phyloP scores from a whole-genome alignment of 805 yeast species.

The Vanderwaltozyma polyspora region DNA sequence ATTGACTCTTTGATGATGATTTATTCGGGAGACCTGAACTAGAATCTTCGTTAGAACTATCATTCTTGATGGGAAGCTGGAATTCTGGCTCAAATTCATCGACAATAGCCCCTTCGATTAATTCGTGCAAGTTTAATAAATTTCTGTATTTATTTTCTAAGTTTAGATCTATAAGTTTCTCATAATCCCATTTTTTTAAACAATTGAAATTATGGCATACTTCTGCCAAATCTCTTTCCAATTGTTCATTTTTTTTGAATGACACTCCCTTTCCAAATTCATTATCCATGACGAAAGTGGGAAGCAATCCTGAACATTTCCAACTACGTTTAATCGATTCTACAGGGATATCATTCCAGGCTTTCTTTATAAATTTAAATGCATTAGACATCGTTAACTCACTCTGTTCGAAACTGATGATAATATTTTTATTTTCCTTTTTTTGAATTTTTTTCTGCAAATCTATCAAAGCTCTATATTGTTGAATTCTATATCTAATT shows the following conservation, averaged over 20 bases:
- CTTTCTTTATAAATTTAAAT: constrained; percentile 44
- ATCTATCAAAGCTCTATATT: constrained; percentile 33
- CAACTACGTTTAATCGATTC: constrained; percentile 31
- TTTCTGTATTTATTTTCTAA: constrained; percentile 31
- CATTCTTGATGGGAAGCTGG: background rate
- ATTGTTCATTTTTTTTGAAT: constrained; percentile 26
- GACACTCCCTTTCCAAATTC: constrained; percentile 7
- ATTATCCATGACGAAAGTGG: constrained; percentile 20
- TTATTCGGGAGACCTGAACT: background rate
- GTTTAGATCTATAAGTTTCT: constrained; percentile 39
- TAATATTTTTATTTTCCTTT: constrained; percentile 7
- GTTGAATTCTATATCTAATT: constrained; percentile 45
- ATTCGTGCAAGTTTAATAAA: constrained; percentile 44
- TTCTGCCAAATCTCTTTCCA: constrained; percentile 33
- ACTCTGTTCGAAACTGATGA: constrained; percentile 30
- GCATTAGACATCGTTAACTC: constrained; percentile 43
- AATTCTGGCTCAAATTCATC: constrained; percentile 3
- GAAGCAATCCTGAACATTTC: constrained; percentile 35
- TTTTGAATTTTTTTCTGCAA: constrained; percentile 18
- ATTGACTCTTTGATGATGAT: too few relatives aligned
- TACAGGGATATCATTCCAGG: constrained; percentile 39
- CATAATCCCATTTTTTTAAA: constrained; percentile 48
- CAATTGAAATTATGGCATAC: constrained; percentile 38
- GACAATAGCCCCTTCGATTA: constrained; percentile 44
- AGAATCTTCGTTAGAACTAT: background rate